Base-by-base conservation (phyloP, 2,329 filamentous ascomycete genomes). In the Cyphellophora europaea region DNA sequence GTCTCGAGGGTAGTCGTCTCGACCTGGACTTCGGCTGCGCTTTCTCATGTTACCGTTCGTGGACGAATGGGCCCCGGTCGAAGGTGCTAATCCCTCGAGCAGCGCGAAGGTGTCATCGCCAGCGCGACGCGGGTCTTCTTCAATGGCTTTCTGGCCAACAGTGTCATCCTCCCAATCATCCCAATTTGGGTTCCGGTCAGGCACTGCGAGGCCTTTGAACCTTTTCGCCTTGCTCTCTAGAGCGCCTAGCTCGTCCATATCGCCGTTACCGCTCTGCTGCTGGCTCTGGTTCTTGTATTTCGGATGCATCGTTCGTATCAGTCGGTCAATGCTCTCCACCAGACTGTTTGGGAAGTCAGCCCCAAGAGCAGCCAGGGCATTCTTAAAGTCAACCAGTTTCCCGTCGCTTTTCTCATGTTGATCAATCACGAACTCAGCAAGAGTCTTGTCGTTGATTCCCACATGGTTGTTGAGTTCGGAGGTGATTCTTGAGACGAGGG, bases 401-500 rank as follows among this genome's bases (percentile, higher is more conserved):
- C 40, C 42, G 33, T 68, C 71, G 64, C 78, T 82, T 56, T 81
- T 62, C 12, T 32, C 30, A 51, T 93, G 85, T 56, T 94, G 82
- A 42, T 83, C 83, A 54, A 98, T 94, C 52, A 98, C 77, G 55
- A 94, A 98, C 61, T 98, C 91, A 49, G 91, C 88, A 16, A 98
- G 77, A 4, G 86, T 94, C 62, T 93, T 95, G 63, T 98, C 88
- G 56, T 75, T 82, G 50, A 95, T 77, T 37, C 88, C 86, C 40
- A 96, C 63, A 62, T 98, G 85, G 54, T 98, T 98, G 52, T 93
- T 82, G 35, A 98, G 71, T 61, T 98, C 91, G 12, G 83, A 89
- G 11, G 87, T 87, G 50, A 98, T 86, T 59, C 89, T 94, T 33
- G 86, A 91, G 37, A 96, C 87, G 53, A 98, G 79, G 51, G 88